These are phyloP conservation scores for Cladosporium sp. DNA, from an alignment of 2,329 filamentous ascomycete genomes.

Conservation along the genomic window DNA sequence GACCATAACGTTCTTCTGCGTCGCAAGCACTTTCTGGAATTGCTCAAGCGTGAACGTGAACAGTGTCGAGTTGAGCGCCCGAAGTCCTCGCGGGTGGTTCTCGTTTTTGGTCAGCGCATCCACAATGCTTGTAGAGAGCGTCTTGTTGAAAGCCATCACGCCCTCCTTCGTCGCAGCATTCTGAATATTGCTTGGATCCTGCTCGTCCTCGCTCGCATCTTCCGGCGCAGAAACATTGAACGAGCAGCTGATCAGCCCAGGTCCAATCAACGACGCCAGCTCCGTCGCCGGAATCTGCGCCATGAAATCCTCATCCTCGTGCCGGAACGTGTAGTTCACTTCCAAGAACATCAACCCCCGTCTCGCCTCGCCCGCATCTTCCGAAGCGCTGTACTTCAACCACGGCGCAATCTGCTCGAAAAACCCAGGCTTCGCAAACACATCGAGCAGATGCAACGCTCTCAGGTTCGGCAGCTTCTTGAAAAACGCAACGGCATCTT, in stretches of 20 bases:
- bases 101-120: constrained; percentile 40
- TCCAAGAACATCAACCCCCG: constrained; percentile 48
- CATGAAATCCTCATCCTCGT: constrained; percentile 48
- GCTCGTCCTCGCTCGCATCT: constrained; percentile 30
- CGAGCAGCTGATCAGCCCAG: constrained; percentile 42
- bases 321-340: constrained; percentile 51
- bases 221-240: constrained; percentile 44
- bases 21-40: constrained; percentile 39
- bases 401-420: constrained; percentile 38
- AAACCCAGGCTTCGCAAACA: constrained; percentile 48
- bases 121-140: constrained; percentile 33
- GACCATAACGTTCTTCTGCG: constrained; percentile 43
- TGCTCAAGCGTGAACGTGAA: constrained; percentile 44
- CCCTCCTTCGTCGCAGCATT: constrained; percentile 35
- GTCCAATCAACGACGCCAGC: constrained; percentile 40
- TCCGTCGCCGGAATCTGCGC: constrained; percentile 43
- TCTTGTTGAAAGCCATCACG: constrained; percentile 42
- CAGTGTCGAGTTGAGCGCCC: constrained; percentile 45
- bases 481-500: constrained; percentile 49
- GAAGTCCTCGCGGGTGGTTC: constrained; percentile 37
- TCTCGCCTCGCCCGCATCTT: constrained; percentile 32
- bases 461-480: constrained; percentile 38
- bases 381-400: constrained; percentile 36
- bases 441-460: constrained; percentile 52
- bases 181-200: constrained; percentile 34